phyloP scores from a whole-genome alignment of 306 rosid species.

The Calophaca sinica region DNA sequence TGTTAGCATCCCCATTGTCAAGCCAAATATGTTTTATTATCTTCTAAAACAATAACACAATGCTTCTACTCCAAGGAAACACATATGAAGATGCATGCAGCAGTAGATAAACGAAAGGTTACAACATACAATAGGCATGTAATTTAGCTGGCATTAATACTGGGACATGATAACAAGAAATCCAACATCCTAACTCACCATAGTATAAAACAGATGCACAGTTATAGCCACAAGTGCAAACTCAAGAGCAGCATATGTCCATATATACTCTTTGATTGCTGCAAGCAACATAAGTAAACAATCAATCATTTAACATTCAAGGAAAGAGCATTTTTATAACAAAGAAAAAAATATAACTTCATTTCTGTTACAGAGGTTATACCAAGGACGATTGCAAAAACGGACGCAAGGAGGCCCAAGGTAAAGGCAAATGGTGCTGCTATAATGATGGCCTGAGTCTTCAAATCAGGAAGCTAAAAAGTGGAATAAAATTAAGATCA shows the following conservation, averaged over 20 bases:
- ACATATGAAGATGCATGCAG: neutral
- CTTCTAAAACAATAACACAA: neutral
- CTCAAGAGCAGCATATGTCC: constrained; percentile 98
- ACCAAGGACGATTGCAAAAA: constrained; percentile 85
- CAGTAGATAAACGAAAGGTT: neutral
- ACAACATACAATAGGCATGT: neutral
- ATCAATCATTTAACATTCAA: constrained; percentile 21
- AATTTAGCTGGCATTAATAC: constrained; percentile 23
- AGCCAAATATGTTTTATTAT: neutral
- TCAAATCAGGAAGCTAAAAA: constrained; percentile 80
- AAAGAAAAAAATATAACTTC: neutral
- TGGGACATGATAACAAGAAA: constrained; percentile 20
- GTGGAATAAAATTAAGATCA: constrained; percentile 23
- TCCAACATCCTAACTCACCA: constrained; percentile 61
- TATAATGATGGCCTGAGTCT: constrained; percentile 76
- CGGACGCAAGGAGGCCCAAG: constrained; percentile 81
- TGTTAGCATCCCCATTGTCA: too few relatives aligned
- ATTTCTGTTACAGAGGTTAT: constrained; percentile 43
- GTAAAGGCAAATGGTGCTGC: constrained; percentile 93
- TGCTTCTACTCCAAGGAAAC: neutral
- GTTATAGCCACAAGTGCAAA: constrained; percentile 86
- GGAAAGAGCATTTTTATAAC: neutral
- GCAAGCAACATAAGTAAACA: constrained; percentile 46
- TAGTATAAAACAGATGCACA: constrained; percentile 74
- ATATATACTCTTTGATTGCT: constrained; percentile 94